Percentiles rank a stretch among this genome's conserved stretches.
These are phyloP conservation scores for Ogataea sp. DNA, from an alignment of 805 yeast species.

Conservation along the genomic window DNA sequence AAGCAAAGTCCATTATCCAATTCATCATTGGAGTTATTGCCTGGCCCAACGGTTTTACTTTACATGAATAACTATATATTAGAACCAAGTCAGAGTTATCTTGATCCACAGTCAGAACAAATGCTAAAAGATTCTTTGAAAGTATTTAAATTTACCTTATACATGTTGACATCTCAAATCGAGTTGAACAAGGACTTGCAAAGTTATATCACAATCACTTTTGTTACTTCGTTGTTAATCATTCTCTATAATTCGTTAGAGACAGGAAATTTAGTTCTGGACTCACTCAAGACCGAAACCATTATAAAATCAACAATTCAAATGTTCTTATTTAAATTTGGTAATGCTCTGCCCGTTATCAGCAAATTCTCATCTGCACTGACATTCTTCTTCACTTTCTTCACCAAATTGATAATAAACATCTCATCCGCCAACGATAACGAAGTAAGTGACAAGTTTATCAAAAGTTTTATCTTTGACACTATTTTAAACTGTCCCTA, in stretches of 20 bases:
- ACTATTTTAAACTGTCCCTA: constrained; percentile 61
- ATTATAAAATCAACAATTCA: not conserved
- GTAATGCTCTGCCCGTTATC: not conserved
- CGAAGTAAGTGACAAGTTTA: constrained; percentile 30
- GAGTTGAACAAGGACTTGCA: too few relatives aligned
- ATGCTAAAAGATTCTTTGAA: too few relatives aligned
- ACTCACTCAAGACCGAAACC: not conserved
- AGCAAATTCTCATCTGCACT: constrained; percentile 10
- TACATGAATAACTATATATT: not conserved
- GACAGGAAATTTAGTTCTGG: not conserved
- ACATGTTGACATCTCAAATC: too few relatives aligned
- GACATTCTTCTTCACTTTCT: constrained; percentile 44
- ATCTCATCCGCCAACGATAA: constrained; percentile 16
- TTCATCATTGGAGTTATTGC: not conserved
- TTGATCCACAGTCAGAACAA: too few relatives aligned
- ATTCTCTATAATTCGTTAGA: not conserved
- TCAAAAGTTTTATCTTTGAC: constrained; percentile 57
- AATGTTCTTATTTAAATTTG: not conserved
- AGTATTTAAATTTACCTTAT: too few relatives aligned
- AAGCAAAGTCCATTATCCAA: not conserved
- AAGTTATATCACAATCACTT: too few relatives aligned
- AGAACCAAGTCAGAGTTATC: too few relatives aligned
- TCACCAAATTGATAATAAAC: constrained; percentile 53
- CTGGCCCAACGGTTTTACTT: not conserved
- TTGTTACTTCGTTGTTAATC: not conserved